Conservation (phyloP, 2,329 filamentous ascomycete genomes). For the Ascochyta rabiei region DNA sequence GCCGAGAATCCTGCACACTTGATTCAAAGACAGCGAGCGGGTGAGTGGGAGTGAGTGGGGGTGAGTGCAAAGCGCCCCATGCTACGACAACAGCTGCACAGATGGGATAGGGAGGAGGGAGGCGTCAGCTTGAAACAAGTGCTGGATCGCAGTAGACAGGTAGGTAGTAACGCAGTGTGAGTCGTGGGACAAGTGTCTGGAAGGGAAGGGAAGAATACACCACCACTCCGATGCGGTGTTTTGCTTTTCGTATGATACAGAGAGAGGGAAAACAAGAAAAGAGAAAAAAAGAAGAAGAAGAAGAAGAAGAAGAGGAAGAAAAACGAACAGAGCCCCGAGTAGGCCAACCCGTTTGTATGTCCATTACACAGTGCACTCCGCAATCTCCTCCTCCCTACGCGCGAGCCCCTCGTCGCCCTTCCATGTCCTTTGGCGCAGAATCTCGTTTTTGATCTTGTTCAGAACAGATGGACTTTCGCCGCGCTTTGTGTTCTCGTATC, state of each 20-base stretch:
- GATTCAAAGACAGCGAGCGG: too few species aligned
- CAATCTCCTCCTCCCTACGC: not conserved
- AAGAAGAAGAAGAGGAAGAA: not conserved
- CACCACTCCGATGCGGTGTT: not conserved
- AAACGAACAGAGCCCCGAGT: not conserved
- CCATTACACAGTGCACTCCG: not conserved
- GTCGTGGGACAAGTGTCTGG: not conserved
- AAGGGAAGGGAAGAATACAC: not conserved
- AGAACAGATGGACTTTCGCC: not conserved
- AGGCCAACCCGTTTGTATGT: not conserved
- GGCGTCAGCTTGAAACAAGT: too few species aligned
- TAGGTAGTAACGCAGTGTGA: not conserved
- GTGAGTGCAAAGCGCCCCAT: too few species aligned
- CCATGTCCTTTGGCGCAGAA: not conserved
- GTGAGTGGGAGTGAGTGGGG: too few species aligned
- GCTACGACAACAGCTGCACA: too few species aligned
- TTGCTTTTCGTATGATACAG: conserved; percentile 11
- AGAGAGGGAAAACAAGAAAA: not conserved
- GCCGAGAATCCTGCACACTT: too few species aligned
- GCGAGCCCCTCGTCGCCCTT: not conserved
- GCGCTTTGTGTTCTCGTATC: not conserved
- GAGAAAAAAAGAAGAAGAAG: not conserved
- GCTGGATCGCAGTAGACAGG: too few species aligned
- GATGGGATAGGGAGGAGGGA: too few species aligned
- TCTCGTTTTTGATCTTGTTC: not conserved